phyloP scores from a whole-genome alignment of 371 early-diverging fungal genomes.

The Mortierella sp. region DNA sequence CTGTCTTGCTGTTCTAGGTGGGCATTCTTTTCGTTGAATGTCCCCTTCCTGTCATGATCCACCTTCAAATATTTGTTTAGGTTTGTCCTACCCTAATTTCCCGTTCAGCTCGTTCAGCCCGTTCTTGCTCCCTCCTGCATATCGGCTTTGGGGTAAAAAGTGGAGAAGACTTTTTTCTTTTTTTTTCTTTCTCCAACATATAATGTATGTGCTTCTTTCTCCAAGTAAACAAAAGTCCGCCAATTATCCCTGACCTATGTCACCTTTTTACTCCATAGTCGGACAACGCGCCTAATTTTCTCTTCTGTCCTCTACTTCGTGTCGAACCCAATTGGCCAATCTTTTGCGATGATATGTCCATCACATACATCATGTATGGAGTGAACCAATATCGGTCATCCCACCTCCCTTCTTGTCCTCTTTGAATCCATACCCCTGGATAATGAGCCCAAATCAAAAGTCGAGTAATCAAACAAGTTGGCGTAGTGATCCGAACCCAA shows the following conservation, averaged over 20 bases:
- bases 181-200: background rate
- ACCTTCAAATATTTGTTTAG: background rate
- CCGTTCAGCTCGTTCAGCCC: constrained; percentile 2
- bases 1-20: background rate
- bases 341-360: background rate
- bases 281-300: background rate
- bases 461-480: background rate
- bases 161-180: background rate
- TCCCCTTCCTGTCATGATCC: background rate
- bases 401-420: background rate
- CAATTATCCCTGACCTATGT: too few relatives aligned
- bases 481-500: background rate
- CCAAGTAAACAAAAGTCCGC: background rate
- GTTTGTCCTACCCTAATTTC: constrained; percentile 2
- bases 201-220: background rate
- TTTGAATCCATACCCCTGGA: background rate
- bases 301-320: background rate
- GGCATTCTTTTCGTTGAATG: background rate
- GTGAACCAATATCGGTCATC: background rate
- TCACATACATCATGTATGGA: too few relatives aligned
- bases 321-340: background rate
- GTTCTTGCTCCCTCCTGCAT: background rate
- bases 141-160: background rate
- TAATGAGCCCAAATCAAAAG: background rate
- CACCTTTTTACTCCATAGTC: background rate